These are phyloP conservation scores for Leishmania arabica DNA, from an alignment of 208 protist genomes.

Conservation along the genomic window DNA sequence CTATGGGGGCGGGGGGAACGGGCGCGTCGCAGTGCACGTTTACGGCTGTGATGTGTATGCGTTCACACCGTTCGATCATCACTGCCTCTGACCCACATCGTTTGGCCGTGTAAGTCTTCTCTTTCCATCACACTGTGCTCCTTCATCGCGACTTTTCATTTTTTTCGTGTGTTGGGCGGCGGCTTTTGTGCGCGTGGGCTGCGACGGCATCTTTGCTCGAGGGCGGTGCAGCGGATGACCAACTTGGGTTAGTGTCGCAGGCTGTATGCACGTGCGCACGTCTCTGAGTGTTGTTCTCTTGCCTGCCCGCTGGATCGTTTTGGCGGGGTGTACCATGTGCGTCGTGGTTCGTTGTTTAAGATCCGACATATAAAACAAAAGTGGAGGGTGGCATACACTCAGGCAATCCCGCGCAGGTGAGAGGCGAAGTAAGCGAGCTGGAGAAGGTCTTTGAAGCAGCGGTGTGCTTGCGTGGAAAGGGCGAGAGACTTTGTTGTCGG, in stretches of 20 bases:
- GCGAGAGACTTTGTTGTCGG: not conserved
- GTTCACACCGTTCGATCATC: not conserved
- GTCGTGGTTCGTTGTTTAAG: slow-evolving; percentile 5
- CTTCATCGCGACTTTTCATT: not conserved
- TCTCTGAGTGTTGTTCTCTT: not conserved
- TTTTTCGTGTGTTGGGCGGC: not conserved
- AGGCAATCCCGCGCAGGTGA: not conserved
- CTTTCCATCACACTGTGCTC: not conserved
- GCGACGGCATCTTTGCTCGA: not conserved
- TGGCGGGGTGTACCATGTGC: not conserved
- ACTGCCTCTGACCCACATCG: not conserved
- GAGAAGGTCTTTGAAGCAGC: not conserved
- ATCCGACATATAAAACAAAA: not conserved
- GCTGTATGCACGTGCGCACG: not conserved
- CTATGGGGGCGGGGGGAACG: not conserved
- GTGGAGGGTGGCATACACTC: not conserved
- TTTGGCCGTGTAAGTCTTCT: not conserved
- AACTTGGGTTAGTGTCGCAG: not conserved
- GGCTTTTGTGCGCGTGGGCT: not conserved
- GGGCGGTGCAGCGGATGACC: not conserved
- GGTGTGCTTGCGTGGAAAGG: not conserved
- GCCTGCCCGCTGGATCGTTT: not conserved
- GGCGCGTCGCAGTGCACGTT: not conserved
- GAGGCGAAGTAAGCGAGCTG: not conserved
- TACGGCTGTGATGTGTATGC: not conserved